A percentile compares a stretch with the other conserved stretches of the same genome.
These are phyloP conservation scores for Ustilago crameri DNA, from an alignment of 1,284 basidiomycete genomes.

Conservation along the genomic window DNA sequence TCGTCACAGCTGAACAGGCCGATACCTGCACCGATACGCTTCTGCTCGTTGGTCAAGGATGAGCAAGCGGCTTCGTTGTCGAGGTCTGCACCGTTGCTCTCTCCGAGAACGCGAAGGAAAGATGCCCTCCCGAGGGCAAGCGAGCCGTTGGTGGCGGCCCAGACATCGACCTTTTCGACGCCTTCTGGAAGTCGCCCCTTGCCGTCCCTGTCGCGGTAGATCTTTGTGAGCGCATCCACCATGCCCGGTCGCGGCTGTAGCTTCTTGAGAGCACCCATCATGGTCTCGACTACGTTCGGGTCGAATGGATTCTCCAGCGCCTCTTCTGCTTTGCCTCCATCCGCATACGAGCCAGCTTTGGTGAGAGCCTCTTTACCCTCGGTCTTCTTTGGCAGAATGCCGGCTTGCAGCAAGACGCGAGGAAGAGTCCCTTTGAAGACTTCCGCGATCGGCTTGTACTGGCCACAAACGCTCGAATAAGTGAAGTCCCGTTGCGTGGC, in stretches of 20 bases:
- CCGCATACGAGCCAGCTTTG: conserved; percentile 31
- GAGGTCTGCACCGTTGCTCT: conserved; percentile 40
- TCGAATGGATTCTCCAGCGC: conserved; percentile 43
- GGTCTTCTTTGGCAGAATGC: conserved; percentile 36
- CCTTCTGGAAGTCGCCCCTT: conserved; percentile 27
- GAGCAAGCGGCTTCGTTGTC: conserved; percentile 33
- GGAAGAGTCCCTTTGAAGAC: conserved; percentile 56
- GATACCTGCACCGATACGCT: conserved; percentile 30
- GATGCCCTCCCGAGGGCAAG: conserved; percentile 39
- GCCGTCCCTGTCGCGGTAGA: conserved; percentile 49
- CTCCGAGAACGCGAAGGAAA: conserved; percentile 40
- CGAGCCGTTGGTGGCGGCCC: conserved; percentile 60
- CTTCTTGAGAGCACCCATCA: conserved; percentile 52
- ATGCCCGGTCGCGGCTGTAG: conserved; percentile 56
- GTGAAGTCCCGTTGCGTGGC: conserved; percentile 58
- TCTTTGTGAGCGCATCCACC: conserved; percentile 49
- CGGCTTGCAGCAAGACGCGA: conserved; percentile 55
- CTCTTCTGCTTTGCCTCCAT: conserved; percentile 33
- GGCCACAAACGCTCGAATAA: conserved; percentile 48
- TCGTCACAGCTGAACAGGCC: conserved; percentile 62
- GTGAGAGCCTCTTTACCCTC: conserved; percentile 14
- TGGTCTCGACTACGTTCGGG: conserved; percentile 30
- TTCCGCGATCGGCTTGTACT: conserved; percentile 51
- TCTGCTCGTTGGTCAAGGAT: conserved; percentile 13
- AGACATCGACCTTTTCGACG: conserved; percentile 43